Conservation (phyloP, 2,329 filamentous ascomycete genomes). For the Pseudogymnoascus destructans region DNA sequence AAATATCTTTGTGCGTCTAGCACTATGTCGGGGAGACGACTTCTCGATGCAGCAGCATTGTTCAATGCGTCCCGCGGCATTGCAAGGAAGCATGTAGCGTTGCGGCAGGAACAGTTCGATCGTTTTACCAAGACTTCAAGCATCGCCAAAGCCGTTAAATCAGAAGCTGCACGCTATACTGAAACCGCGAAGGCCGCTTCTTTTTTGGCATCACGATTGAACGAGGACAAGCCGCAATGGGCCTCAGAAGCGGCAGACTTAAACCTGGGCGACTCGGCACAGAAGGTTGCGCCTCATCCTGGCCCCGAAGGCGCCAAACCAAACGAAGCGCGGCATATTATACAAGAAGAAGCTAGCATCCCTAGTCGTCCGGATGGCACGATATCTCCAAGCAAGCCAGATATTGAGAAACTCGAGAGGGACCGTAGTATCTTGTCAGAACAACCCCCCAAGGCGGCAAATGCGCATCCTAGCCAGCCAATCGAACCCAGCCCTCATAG, state of each 20-base stretch:
- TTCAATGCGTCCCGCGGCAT: conserved; percentile 57
- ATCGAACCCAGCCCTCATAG: background rate
- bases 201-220: conserved; percentile 43
- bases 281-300: conserved; percentile 19
- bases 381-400: conserved; percentile 30
- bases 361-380: conserved; percentile 37
- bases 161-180: conserved; percentile 46
- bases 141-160: conserved; percentile 47
- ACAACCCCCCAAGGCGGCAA: conserved; percentile 26
- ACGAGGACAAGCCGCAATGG: conserved; percentile 31
- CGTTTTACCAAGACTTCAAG: conserved; percentile 51
- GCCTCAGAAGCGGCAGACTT: conserved; percentile 16
- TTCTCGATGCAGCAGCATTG: conserved; percentile 58
- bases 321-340: conserved; percentile 30
- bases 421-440: conserved; percentile 27
- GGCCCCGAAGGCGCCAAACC: conserved; percentile 25
- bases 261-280: conserved; percentile 12
- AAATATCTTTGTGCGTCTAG: background rate
- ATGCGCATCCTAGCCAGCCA: conserved; percentile 24
- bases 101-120: conserved; percentile 46
- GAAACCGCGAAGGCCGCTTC: conserved; percentile 48
- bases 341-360: conserved; percentile 33
- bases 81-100: conserved; percentile 47
- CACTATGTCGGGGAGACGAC: conserved; percentile 45
- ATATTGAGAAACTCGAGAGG: conserved; percentile 14